phyloP scores from a whole-genome alignment of 257 asterid species.

The Ilex aquifolium region DNA sequence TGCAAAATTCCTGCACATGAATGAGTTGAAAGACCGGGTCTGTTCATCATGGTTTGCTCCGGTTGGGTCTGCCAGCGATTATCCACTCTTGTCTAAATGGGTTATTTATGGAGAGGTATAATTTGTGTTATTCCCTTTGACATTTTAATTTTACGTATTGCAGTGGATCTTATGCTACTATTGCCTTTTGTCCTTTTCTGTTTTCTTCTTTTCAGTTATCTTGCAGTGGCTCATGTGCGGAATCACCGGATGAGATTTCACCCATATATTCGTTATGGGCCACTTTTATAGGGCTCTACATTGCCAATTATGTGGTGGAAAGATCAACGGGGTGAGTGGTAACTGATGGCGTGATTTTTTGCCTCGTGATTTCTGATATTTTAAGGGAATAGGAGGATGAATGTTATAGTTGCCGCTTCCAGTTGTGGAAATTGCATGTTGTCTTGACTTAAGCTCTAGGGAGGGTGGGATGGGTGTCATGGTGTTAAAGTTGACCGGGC shows the following conservation, averaged over 20 bases:
- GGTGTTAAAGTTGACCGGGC: too few species aligned
- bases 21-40: conserved; percentile 81
- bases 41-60: conserved; percentile 99
- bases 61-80: conserved; percentile 96
- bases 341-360: conserved; percentile 6
- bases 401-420: too few species aligned
- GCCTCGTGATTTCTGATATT: too few species aligned
- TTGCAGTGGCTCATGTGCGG: conserved; percentile 76
- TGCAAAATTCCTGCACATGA: conserved; percentile 72
- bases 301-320: conserved; percentile 98
- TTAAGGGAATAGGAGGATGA: too few species aligned
- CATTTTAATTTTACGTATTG: conserved; percentile 5
- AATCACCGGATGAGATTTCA: conserved; percentile 87
- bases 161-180: conserved; percentile 25
- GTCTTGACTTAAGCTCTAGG: too few species aligned
- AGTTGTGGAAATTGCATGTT: too few species aligned
- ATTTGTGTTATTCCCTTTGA: background rate
- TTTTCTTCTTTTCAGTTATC: conserved; percentile 50
- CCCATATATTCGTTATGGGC: conserved; percentile 99
- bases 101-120: conserved; percentile 96
- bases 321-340: conserved; percentile 90
- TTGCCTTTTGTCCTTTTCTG: conserved; percentile 5
- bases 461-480: too few species aligned
- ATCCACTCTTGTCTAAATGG: conserved; percentile 94
- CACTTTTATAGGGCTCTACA: conserved; percentile 95